phyloP scores from a whole-genome alignment of 176 grass and related monocot species.

The Zoysia japonica region DNA sequence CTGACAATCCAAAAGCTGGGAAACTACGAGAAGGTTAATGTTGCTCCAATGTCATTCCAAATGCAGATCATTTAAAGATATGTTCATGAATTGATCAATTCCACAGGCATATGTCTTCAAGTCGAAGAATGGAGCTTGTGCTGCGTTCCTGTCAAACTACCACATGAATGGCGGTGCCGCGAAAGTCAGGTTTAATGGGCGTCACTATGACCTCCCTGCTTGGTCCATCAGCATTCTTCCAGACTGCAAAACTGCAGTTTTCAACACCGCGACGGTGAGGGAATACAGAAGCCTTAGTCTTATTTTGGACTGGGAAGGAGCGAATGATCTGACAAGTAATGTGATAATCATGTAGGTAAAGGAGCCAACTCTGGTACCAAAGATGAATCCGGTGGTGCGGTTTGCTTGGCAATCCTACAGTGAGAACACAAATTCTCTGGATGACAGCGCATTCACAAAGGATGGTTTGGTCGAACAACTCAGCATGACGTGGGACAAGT shows the following conservation, averaged over 20 bases:
- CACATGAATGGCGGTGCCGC: constrained; percentile 47
- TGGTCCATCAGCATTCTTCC: constrained; percentile 97
- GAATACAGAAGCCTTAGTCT: constrained; percentile 1
- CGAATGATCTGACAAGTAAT: constrained; percentile 26
- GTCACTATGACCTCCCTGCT: constrained; percentile 63
- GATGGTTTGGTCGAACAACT: constrained; percentile 80
- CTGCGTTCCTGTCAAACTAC: constrained; percentile 84
- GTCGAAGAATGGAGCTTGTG: constrained; percentile 64
- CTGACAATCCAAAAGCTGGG: constrained; percentile 59
- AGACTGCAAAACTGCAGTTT: constrained; percentile 78
- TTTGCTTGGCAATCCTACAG: constrained; percentile 79
- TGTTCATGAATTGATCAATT: neutral
- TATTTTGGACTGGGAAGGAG: neutral
- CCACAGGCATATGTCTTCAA: constrained; percentile 79
- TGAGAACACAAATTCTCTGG: constrained; percentile 66
- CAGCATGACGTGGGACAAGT: constrained; percentile 87
- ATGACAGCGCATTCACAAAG: constrained; percentile 61
- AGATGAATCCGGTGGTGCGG: constrained; percentile 57
- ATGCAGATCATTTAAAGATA: neutral
- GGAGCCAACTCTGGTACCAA: constrained; percentile 49
- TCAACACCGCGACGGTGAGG: constrained; percentile 89
- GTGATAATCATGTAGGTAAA: constrained; percentile 55
- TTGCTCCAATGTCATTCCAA: neutral
- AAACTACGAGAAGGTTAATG: constrained; percentile 68
- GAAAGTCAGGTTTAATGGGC: constrained; percentile 65